These are phyloP conservation scores for Dothistroma pini DNA, from an alignment of 2,329 filamentous ascomycete species.

Conservation along the genomic window DNA sequence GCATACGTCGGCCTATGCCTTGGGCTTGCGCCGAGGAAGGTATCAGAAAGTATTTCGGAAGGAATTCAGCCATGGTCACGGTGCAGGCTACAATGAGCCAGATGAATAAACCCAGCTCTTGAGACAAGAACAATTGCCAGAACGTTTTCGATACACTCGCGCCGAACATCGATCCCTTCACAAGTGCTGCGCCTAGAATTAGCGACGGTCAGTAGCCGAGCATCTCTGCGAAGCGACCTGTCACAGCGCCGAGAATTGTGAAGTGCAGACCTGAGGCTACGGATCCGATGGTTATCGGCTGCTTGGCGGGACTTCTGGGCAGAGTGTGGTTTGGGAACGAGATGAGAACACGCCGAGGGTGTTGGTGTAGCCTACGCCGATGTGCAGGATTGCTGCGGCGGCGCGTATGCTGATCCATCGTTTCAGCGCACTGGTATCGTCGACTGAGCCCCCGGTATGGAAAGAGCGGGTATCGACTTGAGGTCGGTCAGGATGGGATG, in stretches of 20 bases:
- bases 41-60: constrained; percentile 10
- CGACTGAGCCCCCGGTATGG: too few relatives aligned
- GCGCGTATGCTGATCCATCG: constrained; percentile 3
- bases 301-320: neutral
- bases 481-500: too few relatives aligned
- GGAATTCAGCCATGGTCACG: constrained; percentile 5
- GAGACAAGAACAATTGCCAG: constrained; percentile 3
- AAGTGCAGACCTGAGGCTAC: constrained; percentile 7
- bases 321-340: constrained; percentile 1
- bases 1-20: constrained; percentile 7
- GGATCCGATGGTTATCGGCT: constrained; percentile 4
- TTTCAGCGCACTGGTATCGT: too few relatives aligned
- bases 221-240: constrained; percentile 9
- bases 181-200: neutral
- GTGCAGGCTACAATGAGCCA: constrained; percentile 7
- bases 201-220: constrained; percentile 4
- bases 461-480: too few relatives aligned
- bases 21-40: constrained; percentile 4
- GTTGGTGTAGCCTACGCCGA: constrained; percentile 5
- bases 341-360: constrained; percentile 7
- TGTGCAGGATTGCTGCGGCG: constrained; percentile 6
- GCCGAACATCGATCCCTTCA: constrained; percentile 3
- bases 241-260: constrained; percentile 7
- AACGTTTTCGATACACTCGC: constrained; percentile 4
- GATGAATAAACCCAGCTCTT: neutral